Evolutionary conservation across 768 basidiomycete genomes (phyloP).

Genomic region (Postia placenta): DNA sequence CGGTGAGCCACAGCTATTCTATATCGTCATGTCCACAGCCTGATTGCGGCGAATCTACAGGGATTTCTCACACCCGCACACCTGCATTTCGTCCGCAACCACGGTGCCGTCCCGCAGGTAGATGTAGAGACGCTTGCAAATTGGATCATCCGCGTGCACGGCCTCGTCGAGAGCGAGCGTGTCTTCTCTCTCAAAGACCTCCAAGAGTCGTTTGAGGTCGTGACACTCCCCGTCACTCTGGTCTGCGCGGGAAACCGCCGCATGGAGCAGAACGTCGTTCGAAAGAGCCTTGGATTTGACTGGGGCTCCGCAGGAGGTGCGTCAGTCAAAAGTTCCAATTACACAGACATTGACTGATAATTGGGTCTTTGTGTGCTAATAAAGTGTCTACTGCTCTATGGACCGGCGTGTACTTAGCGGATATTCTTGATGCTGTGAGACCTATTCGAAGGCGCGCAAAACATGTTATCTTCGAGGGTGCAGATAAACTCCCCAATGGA

Average conservation of each 20-base stretch:
- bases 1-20: constrained; percentile 18
- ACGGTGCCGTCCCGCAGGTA: constrained; percentile 2
- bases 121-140: neutral
- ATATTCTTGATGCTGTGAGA: constrained; percentile 41
- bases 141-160: constrained; percentile 44
- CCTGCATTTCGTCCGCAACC: constrained; percentile 12
- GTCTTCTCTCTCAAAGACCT: constrained; percentile 41
- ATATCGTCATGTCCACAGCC: neutral
- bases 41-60: constrained; percentile 3
- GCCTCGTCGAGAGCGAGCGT: constrained; percentile 30
- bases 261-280: constrained; percentile 60
- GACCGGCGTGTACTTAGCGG: constrained; percentile 53
- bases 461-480: constrained; percentile 57
- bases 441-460: constrained; percentile 32
- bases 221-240: constrained; percentile 55
- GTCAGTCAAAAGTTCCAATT: no score
- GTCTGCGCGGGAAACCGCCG: constrained; percentile 61
- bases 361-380: neutral
- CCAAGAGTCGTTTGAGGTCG: constrained; percentile 37
- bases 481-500: constrained; percentile 50
- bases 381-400: constrained; percentile 47
- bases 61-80: constrained; percentile 19
- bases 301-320: constrained; percentile 48
- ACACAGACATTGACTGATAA: no score
- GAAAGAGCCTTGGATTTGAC: constrained; percentile 47